Base-by-base conservation (phyloP, 495 filamentous ascomycete species). In the Elaphomyces granulatus region DNA sequence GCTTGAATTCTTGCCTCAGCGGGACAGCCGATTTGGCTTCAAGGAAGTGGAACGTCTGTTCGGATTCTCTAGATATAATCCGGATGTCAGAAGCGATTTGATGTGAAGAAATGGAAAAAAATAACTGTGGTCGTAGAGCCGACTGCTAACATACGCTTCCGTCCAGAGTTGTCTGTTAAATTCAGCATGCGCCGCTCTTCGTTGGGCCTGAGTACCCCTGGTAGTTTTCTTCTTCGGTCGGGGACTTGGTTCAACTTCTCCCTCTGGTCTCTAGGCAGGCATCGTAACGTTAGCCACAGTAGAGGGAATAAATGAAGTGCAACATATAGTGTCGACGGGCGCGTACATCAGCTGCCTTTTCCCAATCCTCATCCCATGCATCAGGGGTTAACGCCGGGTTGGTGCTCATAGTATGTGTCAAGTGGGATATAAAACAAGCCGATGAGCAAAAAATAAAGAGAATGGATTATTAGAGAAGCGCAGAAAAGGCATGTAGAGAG, bases 281-380 rank as follows among this genome's bases (percentile, higher is more conserved):
- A 49, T 40, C 36, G 31, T 30, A 20, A 17, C 17, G n/a, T 10
- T 7, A 14, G 21, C 28, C n/a, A 31, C 48, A 20, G 14, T 17
- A 20, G 3, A 31, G 19, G 23, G 36, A 19, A 2, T 20, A 17
- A 40, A 15, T 8, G 20, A 26, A 26, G 28, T 15, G 54, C 12
- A 6, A 12, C 6, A 28, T 6, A 28, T 12, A 28, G 6, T 6
- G 6, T 28, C 12, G 23, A 12, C 23, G 12, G 23, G 23, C 6
- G 12, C 61, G 42, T 63, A 79, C 76, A 63, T 93, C 83, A 28
- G 81, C 83, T 52, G 81, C 67, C 3, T 60, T 63, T 53, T 87
- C 81, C 84, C 85, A 94, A 49, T 94, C 83, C 46, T 88, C 84
- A 41, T 85, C 87, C 87, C 87, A 94, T 34, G 83, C 85, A 54